Base-by-base conservation (phyloP, 208 protist species). In the Leishmania martiniquensis region DNA sequence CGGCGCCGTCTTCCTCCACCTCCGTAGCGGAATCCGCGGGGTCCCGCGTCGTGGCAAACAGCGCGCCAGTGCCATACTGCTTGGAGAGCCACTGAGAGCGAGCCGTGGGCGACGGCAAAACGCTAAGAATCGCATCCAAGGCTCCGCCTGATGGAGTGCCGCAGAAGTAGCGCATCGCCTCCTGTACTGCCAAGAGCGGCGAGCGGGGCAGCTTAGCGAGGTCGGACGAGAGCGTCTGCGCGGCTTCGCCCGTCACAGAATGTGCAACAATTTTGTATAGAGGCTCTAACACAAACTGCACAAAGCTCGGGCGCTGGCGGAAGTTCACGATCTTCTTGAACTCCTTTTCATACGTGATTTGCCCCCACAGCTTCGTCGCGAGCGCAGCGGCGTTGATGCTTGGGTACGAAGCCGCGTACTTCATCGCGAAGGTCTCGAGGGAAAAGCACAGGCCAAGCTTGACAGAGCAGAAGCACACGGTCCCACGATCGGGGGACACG, bases 241-340 rank as follows among this genome's bases (percentile, higher is more conserved):
- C 77, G 0, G 82, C 91, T 7, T 92, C 76, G 39, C 93, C 92
- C n/a, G 89, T 87, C 2, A 96, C 84, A 2, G 90, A 74, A 70
- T 97, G 89, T 13, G 91, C 76, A 22, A 97, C 92, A 60, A 99
- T 95, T 82, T 99, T 99, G 89, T 99, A 99, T 17, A 99, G 78
- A 0, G 99, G 99, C 78, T 99, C 97, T 4, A 99, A 85, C 59
- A 99, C 90, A 74, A 99, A 99, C 42, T 98, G 83, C 22, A 99
- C 98, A 90, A 99, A 99, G n/a, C 98, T 96, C 54, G 98, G 90
- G 42, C 74, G 72, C 72, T 95, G 91, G 9, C 78, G 79, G 39
- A 91, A 85, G 65, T 79, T 93, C 9, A 75, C 89, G 54, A 97
- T 91, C 39, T 81, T 79, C 44, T 83, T 78, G 77, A 96, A 96